Conservation (phyloP, 2,329 filamentous ascomycete species). For the Cercospora zeina region DNA sequence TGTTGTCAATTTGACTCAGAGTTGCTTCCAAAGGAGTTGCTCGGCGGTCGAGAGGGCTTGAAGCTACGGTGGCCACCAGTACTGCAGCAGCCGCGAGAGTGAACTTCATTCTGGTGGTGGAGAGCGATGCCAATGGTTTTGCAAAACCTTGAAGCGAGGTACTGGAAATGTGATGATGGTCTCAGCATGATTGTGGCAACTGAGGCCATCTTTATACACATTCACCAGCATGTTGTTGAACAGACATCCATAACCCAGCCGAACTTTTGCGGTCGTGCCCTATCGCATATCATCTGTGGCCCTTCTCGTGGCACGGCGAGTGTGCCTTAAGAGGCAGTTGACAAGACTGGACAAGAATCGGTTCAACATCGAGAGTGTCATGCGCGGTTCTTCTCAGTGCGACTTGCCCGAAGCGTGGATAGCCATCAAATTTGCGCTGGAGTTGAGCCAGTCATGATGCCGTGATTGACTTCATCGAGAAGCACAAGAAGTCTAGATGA, state of each 20-base stretch:
- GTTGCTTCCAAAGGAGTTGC: constrained; percentile 5
- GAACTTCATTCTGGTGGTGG: neutral
- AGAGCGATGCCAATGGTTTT: neutral
- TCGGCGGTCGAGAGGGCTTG: neutral
- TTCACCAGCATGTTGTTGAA: neutral
- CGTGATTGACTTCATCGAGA: neutral
- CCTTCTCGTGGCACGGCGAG: neutral
- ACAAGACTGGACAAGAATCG: neutral
- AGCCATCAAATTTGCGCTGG: neutral
- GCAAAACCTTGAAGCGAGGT: neutral
- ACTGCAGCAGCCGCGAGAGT: neutral
- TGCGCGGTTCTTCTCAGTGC: neutral
- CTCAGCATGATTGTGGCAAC: neutral
- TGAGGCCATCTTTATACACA: neutral
- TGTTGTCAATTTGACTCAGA: constrained; percentile 3
- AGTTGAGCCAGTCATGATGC: neutral
- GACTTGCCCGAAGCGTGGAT: neutral
- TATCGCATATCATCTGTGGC: neutral
- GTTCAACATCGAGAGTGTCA: neutral
- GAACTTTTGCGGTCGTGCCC: neutral
- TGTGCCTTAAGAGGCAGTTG: constrained; percentile 1
- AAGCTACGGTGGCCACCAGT: neutral
- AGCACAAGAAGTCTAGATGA: neutral
- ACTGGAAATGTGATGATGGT: neutral
- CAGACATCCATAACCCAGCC: neutral